phyloP scores from a whole-genome alignment of 805 yeast species.

The Kurtzmaniella fragi region DNA sequence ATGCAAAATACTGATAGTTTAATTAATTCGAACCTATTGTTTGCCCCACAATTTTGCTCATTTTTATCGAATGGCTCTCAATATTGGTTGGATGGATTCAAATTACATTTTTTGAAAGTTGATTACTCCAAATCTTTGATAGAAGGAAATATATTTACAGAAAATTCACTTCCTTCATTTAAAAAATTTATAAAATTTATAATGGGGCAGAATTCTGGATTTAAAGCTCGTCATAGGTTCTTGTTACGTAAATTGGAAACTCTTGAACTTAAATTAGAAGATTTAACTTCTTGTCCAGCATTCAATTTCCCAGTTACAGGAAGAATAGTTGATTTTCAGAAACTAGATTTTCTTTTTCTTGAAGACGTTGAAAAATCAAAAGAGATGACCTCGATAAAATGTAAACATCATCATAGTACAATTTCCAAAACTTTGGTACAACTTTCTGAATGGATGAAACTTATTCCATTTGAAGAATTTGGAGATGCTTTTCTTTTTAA shows the following conservation, averaged over 20 bases:
- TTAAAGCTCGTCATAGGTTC: too few species aligned
- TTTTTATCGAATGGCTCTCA: conserved; percentile 20
- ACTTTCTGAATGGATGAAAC: conserved; percentile 32
- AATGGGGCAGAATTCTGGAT: too few species aligned
- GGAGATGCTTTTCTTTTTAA: conserved; percentile 13
- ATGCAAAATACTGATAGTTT: too few species aligned
- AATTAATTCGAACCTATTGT: too few species aligned
- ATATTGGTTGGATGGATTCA: conserved; percentile 8
- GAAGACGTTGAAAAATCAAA: conserved; percentile 4
- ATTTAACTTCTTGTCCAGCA: too few species aligned
- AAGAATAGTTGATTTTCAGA: conserved; percentile 28
- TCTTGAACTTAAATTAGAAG: too few species aligned
- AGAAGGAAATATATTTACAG: conserved; percentile 1
- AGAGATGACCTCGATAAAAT: conserved; percentile 7
- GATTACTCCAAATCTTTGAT: conserved; percentile 10
- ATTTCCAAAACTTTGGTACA: conserved; percentile 20
- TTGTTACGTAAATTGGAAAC: too few species aligned
- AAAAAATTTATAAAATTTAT: too few species aligned
- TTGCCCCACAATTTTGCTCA: conserved; percentile 9
- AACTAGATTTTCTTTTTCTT: conserved; percentile 30
- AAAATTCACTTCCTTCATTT: neutral
- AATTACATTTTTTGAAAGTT: conserved; percentile 16
- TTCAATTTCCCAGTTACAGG: conserved; percentile 20
- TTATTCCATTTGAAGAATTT: conserved; percentile 31
- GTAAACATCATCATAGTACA: conserved; percentile 13